Evolutionary conservation across 2,329 filamentous ascomycete species (phyloP).

Genomic region (Achaetomium macrosporum): DNA sequence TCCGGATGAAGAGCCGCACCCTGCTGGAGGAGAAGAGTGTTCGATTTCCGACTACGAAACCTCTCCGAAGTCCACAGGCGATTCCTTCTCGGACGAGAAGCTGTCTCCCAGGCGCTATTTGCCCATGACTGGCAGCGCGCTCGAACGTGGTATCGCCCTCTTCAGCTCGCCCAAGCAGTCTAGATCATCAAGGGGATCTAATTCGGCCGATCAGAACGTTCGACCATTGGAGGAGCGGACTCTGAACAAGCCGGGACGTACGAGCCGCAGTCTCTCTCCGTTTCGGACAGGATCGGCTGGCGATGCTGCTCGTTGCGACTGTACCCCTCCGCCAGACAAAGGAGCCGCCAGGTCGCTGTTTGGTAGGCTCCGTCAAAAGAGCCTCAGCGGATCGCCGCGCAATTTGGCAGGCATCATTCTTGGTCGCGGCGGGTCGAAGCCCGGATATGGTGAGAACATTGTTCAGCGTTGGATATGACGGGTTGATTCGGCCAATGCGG

Average conservation of each 20-base stretch:
- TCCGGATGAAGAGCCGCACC: background rate
- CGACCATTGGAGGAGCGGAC: background rate
- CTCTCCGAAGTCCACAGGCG: slow-evolving; percentile 17
- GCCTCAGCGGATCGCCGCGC: slow-evolving; percentile 11
- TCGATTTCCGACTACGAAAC: slow-evolving; percentile 25
- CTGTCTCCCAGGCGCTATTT: slow-evolving; percentile 16
- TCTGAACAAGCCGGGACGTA: slow-evolving; percentile 19
- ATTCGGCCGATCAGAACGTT: slow-evolving; percentile 1
- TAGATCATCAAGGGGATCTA: background rate
- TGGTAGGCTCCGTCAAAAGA: slow-evolving; percentile 14
- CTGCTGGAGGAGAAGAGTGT: slow-evolving; percentile 4
- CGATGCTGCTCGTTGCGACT: background rate
- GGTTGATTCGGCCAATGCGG: background rate
- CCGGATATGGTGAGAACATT: background rate
- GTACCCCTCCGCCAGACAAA: background rate
- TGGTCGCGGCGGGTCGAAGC: background rate
- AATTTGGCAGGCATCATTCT: slow-evolving; percentile 5
- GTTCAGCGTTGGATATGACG: slow-evolving; percentile 3
- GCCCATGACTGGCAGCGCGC: slow-evolving; percentile 19
- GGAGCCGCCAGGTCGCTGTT: slow-evolving; percentile 5
- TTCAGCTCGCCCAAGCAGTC: slow-evolving; percentile 10
- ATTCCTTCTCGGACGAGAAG: slow-evolving; percentile 3
- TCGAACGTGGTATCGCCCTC: slow-evolving; percentile 16
- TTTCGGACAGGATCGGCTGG: background rate
- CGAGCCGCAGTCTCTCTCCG: slow-evolving; percentile 21